Evolutionary conservation across 2,329 filamentous ascomycete species (phyloP), one percentile per base, ranked within the genome.

Genomic region (Phyllosticta citriasiana): DNA sequence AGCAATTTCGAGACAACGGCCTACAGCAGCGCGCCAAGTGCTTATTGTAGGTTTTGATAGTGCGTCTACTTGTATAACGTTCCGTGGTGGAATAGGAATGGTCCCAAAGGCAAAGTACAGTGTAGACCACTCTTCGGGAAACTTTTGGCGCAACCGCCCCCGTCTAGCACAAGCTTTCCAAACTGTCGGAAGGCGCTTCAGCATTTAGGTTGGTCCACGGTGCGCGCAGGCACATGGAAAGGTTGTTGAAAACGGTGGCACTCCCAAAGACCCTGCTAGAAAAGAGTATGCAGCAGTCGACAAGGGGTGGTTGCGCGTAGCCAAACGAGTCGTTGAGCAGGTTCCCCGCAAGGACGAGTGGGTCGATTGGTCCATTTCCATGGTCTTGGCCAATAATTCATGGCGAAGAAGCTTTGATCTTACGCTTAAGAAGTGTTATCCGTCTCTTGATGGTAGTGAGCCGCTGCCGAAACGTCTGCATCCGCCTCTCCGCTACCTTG

Each of bases 381-480:
- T 8, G 33, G 9, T 4, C 33, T 40, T 12, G 10, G 4, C 33
- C 33, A 40, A 40, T 16, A 10, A 9, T 1, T 8, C 53, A 55
- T 8, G 30, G 50, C 19, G 50, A 53, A 9, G 40, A 51, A 55
- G 58, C 35, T 24, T 60, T 60, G 58, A 55, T 47, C n/a, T 60
- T 55, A 52, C 58, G 58, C 53, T 47, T 53, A 14, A 60, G 58
- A 27, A 33, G 55, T 10, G 54, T 35, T 14, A 60, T 10, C 3
- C 58, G 58, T 4, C 58, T 52, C 53, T 55, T 55, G 25, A 52
- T 60, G 53, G 33, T 52, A 24, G 54, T 35, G 22, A 60, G 53
- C 33, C 55, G 54, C 24, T 33, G 33, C 16, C 58, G 53, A 24
- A 60, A 35, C 10, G 58, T 51, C 35, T 55, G 35, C 53, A 60